Evolutionary conservation across 129 eudicot genomes (phyloP).

Genomic region (Centrapalus pauciflorus): DNA sequence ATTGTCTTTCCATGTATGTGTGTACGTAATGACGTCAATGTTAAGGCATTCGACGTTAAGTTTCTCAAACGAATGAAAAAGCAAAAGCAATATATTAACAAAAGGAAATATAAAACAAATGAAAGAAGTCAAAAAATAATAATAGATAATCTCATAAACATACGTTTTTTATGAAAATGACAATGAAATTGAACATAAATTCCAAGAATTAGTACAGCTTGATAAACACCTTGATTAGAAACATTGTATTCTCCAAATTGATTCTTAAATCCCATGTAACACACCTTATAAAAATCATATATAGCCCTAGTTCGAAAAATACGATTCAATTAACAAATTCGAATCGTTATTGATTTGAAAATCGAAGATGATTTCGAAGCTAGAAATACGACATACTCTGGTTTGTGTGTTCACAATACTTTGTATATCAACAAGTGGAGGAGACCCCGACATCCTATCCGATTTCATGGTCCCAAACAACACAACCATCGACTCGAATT

Average conservation of each 20-base stretch:
- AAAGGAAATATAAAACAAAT: no score
- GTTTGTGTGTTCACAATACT: constrained; percentile 4
- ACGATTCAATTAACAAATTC: no score
- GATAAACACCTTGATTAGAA: constrained; percentile 3
- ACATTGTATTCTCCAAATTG: constrained; percentile 18
- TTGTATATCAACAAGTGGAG: background rate
- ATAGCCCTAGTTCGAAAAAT: background rate
- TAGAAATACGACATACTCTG: background rate
- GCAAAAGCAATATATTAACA: no score
- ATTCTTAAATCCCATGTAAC: constrained; percentile 1
- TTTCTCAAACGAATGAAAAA: no score
- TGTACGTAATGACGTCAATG: no score
- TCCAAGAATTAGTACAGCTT: constrained; percentile 22
- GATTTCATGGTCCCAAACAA: constrained; percentile 21
- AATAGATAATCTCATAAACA: no score
- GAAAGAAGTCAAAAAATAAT: no score
- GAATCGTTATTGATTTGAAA: background rate
- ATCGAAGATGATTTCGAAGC: constrained; percentile 4
- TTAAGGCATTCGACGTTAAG: no score
- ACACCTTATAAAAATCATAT: constrained; percentile 5
- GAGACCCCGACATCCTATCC: constrained; percentile 31
- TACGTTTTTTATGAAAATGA: constrained; percentile 9
- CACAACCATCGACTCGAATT: constrained; percentile 21
- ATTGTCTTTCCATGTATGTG: no score
- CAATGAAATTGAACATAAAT: constrained; percentile 18